Percentiles rank a stretch among this genome's conserved stretches.
Conservation (phyloP, 495 filamentous ascomycete species). For the Penicilliopsis zonata region DNA sequence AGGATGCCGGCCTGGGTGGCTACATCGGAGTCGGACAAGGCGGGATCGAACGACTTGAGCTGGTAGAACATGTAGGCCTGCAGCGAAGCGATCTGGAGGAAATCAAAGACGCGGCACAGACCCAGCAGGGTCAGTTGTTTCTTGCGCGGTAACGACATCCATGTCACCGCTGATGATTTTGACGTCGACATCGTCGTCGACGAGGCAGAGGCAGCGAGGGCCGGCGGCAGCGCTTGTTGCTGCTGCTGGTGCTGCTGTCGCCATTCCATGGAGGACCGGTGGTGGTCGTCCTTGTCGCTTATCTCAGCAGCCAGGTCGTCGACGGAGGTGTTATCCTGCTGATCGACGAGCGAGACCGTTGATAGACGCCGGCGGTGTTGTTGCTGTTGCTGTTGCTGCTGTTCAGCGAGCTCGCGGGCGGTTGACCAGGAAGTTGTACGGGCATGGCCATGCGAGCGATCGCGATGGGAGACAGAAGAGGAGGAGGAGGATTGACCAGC, state of each 20-base stretch:
- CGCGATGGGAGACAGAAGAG: constrained; percentile 1
- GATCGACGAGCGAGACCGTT: constrained; percentile 23
- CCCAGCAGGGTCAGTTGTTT: constrained; percentile 63
- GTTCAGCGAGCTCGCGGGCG: constrained; percentile 15
- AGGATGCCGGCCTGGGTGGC: constrained; percentile 69
- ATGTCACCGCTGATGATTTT: constrained; percentile 38
- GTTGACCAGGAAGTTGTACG: constrained; percentile 31
- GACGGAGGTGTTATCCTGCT: constrained; percentile 13
- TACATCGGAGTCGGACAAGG: constrained; percentile 54
- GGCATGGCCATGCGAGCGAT: constrained; percentile 22
- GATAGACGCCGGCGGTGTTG: constrained; percentile 27
- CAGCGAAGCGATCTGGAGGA: constrained; percentile 35
- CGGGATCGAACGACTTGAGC: constrained; percentile 56
- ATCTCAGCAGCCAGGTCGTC: constrained; percentile 15
- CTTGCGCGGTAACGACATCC: constrained; percentile 61
- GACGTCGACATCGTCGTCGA: constrained; percentile 3
- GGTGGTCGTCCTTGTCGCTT: no score
- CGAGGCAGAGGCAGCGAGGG: constrained; percentile 6
- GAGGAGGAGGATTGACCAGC: no score
- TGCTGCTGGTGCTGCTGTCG: constrained; percentile 10
- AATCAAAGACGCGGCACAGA: constrained; percentile 54
- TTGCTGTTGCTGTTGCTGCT: constrained; percentile 1
- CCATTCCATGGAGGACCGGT: constrained; percentile 27
- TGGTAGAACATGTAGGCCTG: constrained; percentile 72
- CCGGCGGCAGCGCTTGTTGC: neutral